Conservation (phyloP, 352 stramenopile genomes). For the Pythium utonaiense region DNA sequence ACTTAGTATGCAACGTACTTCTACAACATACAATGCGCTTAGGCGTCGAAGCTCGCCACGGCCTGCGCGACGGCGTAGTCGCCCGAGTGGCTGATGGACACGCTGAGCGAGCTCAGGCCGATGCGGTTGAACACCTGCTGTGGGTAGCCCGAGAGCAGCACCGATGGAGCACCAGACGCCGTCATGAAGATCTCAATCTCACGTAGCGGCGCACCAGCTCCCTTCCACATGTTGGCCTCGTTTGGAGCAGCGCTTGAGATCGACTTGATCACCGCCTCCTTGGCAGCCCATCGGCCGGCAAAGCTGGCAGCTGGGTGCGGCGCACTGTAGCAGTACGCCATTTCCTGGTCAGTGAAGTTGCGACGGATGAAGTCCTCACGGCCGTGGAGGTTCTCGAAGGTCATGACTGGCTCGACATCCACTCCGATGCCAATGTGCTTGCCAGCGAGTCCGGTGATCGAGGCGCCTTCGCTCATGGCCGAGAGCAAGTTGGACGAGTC, state of each 20-base stretch:
- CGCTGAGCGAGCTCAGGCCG: slow-evolving; percentile 64
- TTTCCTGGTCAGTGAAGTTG: slow-evolving; percentile 89
- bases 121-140: slow-evolving; percentile 78
- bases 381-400: slow-evolving; percentile 71
- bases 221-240: slow-evolving; percentile 70
- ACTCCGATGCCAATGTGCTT: slow-evolving; percentile 69
- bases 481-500: slow-evolving; percentile 49
- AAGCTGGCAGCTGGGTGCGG: slow-evolving; percentile 84
- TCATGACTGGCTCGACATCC: slow-evolving; percentile 81
- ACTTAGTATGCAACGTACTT: too few species aligned
- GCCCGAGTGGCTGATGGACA: slow-evolving; percentile 89
- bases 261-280: slow-evolving; percentile 90
- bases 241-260: slow-evolving; percentile 72
- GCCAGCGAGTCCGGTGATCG: slow-evolving; percentile 36
- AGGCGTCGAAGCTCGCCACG: slow-evolving; percentile 60
- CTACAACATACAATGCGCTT: slow-evolving; percentile 8
- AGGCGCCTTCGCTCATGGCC: slow-evolving; percentile 52
- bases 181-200: slow-evolving; percentile 88
- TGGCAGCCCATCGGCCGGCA: slow-evolving; percentile 84
- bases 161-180: slow-evolving; percentile 68
- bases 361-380: slow-evolving; percentile 82
- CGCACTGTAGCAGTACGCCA: slow-evolving; percentile 78
- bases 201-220: slow-evolving; percentile 60
- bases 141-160: slow-evolving; percentile 71
- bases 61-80: slow-evolving; percentile 86